A percentile compares a stretch with the other conserved stretches of the same genome.
Conservation (phyloP, 2,329 filamentous ascomycete genomes). For the Ophiosphaerella herpotricha region DNA sequence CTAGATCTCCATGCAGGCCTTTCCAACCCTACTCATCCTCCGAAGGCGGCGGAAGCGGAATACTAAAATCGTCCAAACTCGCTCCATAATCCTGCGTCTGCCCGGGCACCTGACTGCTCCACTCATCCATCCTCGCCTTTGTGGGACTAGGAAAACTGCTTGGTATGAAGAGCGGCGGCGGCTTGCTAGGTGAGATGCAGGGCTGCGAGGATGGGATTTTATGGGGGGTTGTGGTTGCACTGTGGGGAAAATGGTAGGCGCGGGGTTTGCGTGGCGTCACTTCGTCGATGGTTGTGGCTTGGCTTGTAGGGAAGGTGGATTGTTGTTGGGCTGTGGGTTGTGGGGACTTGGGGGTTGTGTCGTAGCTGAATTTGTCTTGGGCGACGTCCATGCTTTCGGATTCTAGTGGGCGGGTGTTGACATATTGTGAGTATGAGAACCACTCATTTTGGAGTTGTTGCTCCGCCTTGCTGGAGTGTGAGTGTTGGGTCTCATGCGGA, state of each 20-base stretch:
- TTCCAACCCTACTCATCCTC: conserved; percentile 8
- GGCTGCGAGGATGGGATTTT: conserved; percentile 23
- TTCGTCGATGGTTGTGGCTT: conserved; percentile 42
- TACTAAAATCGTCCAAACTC: conserved; percentile 40
- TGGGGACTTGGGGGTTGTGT: conserved; percentile 21
- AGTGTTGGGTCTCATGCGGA: conserved; percentile 29
- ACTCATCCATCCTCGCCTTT: conserved; percentile 19
- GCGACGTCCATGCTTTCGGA: conserved; percentile 36
- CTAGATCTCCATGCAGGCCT: no score
- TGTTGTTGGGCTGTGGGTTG: not conserved
- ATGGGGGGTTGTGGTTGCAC: conserved; percentile 29
- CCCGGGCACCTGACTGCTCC: conserved; percentile 31
- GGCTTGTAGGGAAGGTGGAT: conserved; percentile 24
- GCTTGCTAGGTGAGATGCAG: conserved; percentile 27
- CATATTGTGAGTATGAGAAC: conserved; percentile 39
- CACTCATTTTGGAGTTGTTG: conserved; percentile 39
- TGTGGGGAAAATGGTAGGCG: conserved; percentile 9
- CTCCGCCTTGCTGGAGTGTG: conserved; percentile 40
- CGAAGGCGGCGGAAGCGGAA: conserved; percentile 34
- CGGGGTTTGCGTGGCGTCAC: conserved; percentile 25
- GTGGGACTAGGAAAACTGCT: conserved; percentile 40
- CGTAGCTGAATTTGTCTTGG: conserved; percentile 34
- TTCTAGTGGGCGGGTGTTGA: conserved; percentile 12
- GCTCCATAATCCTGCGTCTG: conserved; percentile 16
- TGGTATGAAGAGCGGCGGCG: conserved; percentile 39